Evolutionary conservation across 768 basidiomycete genomes (phyloP).

Genomic region (Punctularia strigosozonata): DNA sequence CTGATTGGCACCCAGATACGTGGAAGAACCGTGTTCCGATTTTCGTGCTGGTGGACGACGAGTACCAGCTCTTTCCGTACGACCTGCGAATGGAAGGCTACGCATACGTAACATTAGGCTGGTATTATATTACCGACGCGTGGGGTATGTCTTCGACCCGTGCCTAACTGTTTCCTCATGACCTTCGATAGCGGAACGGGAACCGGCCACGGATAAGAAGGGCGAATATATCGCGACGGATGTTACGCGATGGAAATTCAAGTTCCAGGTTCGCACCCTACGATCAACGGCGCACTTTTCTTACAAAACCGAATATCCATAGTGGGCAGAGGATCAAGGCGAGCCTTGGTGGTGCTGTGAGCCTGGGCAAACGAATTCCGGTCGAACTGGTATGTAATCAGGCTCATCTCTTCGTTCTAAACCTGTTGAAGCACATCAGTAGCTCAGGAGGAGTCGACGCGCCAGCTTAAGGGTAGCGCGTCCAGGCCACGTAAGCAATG

Average conservation of each 20-base stretch:
- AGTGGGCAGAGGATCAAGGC: slow-evolving; percentile 70
- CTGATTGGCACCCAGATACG: no score
- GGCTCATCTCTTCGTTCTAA: no score
- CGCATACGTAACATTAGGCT: slow-evolving; percentile 49
- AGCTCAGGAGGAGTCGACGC: no score
- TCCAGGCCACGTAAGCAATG: no score
- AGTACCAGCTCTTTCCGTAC: slow-evolving; percentile 63
- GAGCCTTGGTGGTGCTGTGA: slow-evolving; percentile 49
- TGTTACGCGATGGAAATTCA: slow-evolving; percentile 75
- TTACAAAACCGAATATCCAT: no score
- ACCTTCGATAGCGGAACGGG: slow-evolving; percentile 61
- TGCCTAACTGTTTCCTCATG: no score
- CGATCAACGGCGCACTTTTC: no score
- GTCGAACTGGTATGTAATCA: not conserved
- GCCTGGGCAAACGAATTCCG: not conserved
- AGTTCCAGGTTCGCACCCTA: no score
- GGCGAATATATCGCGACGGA: no score
- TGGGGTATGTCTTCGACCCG: slow-evolving; percentile 57
- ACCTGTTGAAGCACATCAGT: no score
- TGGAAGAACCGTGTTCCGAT: slow-evolving; percentile 49
- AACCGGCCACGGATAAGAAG: slow-evolving; percentile 31
- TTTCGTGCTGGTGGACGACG: slow-evolving; percentile 63
- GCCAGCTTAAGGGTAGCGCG: no score
- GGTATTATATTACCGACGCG: slow-evolving; percentile 58
- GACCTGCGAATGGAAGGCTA: slow-evolving; percentile 40